Base-by-base conservation (phyloP, 306 rosid genomes). In the Hippophae gyantsensis region DNA sequence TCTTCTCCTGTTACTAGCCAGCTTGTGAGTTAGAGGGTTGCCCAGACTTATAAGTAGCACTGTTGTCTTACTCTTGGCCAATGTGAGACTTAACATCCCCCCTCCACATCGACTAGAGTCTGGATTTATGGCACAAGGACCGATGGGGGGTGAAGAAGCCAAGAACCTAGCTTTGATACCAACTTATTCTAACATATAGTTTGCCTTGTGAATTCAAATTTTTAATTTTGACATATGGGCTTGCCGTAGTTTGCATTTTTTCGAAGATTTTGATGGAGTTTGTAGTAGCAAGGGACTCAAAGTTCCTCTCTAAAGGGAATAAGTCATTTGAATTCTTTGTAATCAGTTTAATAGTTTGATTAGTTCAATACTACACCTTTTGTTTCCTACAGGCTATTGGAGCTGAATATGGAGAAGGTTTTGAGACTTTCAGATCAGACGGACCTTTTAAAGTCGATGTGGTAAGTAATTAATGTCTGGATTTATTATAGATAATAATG, bases 361-460 rank as follows among this genome's bases (percentile, higher is more conserved):
- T 23, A 27, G 32, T 13, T 53, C n/a, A 7, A 9, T 45, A 43
- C 40, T 45, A 43, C 43, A 41, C 51, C 10, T 32, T 18, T 59
- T 41, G n/a, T 45, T 64, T 65, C 61, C 79, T 53, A 8, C 77
- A 93, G 97, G 90, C 89, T 43, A 93, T 93, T 74, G 99, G 99
- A 71, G 99, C 97, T 69, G 99, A 93, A 77, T 93, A 93, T 74
- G 99, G 99, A 64, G 99, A 93, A 77, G 99, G 94, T 52, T 93
- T 93, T 74, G 99, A 88, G 68, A 86, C 97, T 74, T 93, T 93
- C 70, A 80, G 99, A 75, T 71, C 81, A 6, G 99, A 93, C 72
- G 97, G 99, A 56, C 99, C 85, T 25, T 63, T 93, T 40, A 86
- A 93, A 78, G 84, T 93, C 67, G 99, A 93, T 57, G 99, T 93